Base-by-base conservation (phyloP, 352 stramenopile genomes). In the Pythium myriotylum region DNA sequence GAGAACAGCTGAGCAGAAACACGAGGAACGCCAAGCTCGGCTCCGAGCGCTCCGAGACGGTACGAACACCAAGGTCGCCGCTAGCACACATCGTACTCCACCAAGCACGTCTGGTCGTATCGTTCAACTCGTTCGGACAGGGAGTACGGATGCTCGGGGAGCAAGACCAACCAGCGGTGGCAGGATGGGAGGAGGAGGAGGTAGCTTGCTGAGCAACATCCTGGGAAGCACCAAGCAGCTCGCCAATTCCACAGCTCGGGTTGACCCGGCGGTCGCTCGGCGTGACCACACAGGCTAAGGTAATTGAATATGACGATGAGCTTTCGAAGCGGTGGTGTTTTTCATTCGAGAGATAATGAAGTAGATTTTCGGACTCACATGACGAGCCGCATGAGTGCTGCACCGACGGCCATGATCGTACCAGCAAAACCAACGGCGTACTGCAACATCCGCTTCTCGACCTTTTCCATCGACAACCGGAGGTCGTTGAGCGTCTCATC, bases 381-480 rank as follows among this genome's bases (percentile, higher is more conserved):
- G 49, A 94, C 76, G 17, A 94, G 67, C 41, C 85, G 83, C 64
- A 83, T 73, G 59, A 94, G 73, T 39, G 83, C 83, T 9, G 85
- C 83, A 23, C 85, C 85, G 35, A 94, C 85, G 20, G 85, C 85
- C 82, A 94, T 92, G 57, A 96, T 93, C 35, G 87, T 94, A 69
- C 87, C 82, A 3, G 84, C 84, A 62, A 96, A 96, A 73, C 85
- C 87, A 9, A 94, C 82, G 0, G 79, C 84, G 62, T 95, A 95
- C 67, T 95, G 86, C 9, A 95, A 76, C 73, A 95, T 94, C 33
- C 87, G 82, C 69, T 94, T 96, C 72, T 96, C 85, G 14, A 94
- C 85, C 49, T 89, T 92, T 64, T 96, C 87, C 82, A 94, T 96
- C 24, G 87, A 92, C 43, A 96, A 65, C 29, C 86, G 83, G 56